phyloP scores from a whole-genome alignment of 176 grass and related monocot genomes.

The Bromus sterilis region DNA sequence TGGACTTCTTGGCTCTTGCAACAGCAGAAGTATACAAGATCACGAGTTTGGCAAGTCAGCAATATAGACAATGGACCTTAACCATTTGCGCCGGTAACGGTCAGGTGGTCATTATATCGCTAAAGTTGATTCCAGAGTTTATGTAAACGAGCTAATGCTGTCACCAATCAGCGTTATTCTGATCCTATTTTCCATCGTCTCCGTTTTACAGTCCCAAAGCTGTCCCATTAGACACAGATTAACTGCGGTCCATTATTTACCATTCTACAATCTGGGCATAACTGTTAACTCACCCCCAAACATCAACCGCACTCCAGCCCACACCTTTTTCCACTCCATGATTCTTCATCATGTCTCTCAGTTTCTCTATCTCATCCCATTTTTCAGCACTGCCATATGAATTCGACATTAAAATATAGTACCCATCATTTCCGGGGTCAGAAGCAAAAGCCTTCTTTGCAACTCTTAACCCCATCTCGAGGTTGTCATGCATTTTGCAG shows the following conservation, averaged over 20 bases:
- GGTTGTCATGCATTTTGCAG: slow-evolving; percentile 59
- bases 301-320: slow-evolving; percentile 51
- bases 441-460: slow-evolving; percentile 45
- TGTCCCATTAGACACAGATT: not conserved
- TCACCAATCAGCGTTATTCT: not conserved
- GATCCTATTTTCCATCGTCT: not conserved
- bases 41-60: not conserved
- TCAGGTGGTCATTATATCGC: slow-evolving; percentile 16
- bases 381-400: slow-evolving; percentile 44
- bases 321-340: slow-evolving; percentile 40
- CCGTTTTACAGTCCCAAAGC: not conserved
- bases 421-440: slow-evolving; percentile 60
- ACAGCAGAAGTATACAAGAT: not conserved
- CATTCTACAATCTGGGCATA: not conserved
- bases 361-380: slow-evolving; percentile 55
- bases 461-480: slow-evolving; percentile 58
- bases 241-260: not conserved
- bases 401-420: slow-evolving; percentile 67
- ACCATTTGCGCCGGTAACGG: slow-evolving; percentile 61
- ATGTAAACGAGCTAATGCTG: not conserved
- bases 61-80: slow-evolving; percentile 50
- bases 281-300: slow-evolving; percentile 11
- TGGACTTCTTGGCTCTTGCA: not conserved
- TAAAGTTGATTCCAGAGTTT: not conserved
- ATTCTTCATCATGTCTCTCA: slow-evolving; percentile 51